Evolutionary conservation across 345 rosid species (phyloP), one percentile per base, ranked within the genome.

Genomic region (Lepidium didymum): DNA sequence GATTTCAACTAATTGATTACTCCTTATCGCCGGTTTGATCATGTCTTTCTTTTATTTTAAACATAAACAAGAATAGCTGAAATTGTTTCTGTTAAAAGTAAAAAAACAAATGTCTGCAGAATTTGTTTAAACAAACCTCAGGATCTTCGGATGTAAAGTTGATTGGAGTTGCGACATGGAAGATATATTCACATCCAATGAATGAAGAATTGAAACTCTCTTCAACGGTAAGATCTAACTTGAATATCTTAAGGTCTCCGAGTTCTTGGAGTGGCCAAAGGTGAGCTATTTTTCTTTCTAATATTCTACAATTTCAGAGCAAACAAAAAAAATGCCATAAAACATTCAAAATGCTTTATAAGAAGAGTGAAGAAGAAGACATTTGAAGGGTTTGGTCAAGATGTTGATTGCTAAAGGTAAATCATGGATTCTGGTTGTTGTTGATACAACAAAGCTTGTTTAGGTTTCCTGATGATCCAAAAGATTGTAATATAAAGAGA

Each of bases 11-110:
- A 96, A 79, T 91, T 90, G 40, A 77, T 36, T 3, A 81, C 97
- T 68, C 99, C 99, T 78, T 90, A 74, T 72, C 3, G 92, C 97
- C 6, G 99, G 99, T 67, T 88, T 87, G 76, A 90, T 87, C 91
- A 93, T 85, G 58, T 93, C 98, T 80, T 78, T 86, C 98, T 93
- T 56, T 33, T 55, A 25, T 34, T 56, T 12, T 27, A 15, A 29
- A 8, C 10, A 53, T 7, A 44, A 45, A 33, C n/a, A 50, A 36
- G 6, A 52, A 12, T 38, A 37, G 10, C n/a, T 21, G 3, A 29
- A 50, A 42, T n/a, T 16, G 6, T 27, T 56, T 44, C 18, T 54
- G 3, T 36, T 15, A 9, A 21, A 4, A 36, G 11, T 21, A 2
- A 0, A 52, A 12, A 19, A 5, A 34, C 4, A 15, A 63, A 46